A percentile compares a stretch with the other conserved stretches of the same genome.
Evolutionary conservation across 2,329 filamentous ascomycete species (phyloP).

Genomic region (Phialocephala sp.): DNA sequence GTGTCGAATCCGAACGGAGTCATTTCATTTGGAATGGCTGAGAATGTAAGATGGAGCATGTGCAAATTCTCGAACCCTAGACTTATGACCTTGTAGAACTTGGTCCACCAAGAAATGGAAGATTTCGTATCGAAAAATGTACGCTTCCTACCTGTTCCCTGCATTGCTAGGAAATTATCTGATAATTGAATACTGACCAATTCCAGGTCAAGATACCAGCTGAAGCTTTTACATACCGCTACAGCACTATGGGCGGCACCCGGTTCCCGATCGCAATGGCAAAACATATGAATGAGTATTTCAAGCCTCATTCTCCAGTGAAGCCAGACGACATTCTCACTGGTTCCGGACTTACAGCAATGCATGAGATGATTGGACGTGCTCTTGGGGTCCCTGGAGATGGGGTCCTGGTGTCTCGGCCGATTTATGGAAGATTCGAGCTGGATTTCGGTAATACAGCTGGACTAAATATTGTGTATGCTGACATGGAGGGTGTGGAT

Average conservation of each 20-base stretch:
- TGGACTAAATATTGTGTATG: constrained; percentile 44
- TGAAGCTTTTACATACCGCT: constrained; percentile 48
- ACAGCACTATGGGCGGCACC: constrained; percentile 45
- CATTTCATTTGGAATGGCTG: constrained; percentile 31
- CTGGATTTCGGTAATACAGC: constrained; percentile 54
- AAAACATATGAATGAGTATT: constrained; percentile 48
- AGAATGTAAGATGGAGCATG: constrained; percentile 28
- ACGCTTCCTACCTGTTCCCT: background rate
- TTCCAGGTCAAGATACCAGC: constrained; percentile 41
- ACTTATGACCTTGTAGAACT: constrained; percentile 38
- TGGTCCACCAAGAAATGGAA: constrained; percentile 46
- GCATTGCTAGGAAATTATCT: background rate
- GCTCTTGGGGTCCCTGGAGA: constrained; percentile 51
- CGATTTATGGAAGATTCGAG: constrained; percentile 55
- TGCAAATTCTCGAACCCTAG: background rate
- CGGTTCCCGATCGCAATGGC: constrained; percentile 49
- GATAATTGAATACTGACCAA: background rate
- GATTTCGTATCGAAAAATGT: constrained; percentile 47
- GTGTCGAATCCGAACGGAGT: constrained; percentile 31
- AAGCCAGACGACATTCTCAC: constrained; percentile 46
- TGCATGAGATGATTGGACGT: constrained; percentile 51
- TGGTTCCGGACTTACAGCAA: constrained; percentile 49
- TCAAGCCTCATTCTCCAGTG: constrained; percentile 46
- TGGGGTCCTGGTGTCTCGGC: constrained; percentile 51
- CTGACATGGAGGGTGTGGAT: constrained; percentile 46